phyloP scores from a whole-genome alignment of 2,329 filamentous ascomycete genomes.

The Colletotrichum aenigma region DNA sequence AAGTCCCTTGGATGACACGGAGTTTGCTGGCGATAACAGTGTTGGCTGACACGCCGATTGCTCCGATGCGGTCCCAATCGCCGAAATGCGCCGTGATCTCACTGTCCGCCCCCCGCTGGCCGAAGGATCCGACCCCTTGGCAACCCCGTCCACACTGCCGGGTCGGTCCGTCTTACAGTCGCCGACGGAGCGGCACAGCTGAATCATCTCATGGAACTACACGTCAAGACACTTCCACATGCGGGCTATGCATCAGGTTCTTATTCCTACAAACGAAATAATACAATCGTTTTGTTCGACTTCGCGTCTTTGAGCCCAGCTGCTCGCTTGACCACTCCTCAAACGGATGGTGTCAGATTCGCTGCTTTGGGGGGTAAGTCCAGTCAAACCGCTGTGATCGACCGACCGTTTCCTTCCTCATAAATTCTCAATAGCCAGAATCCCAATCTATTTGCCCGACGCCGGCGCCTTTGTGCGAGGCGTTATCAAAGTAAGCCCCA shows the following conservation, averaged over 20 bases:
- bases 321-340: neutral
- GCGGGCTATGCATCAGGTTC: neutral
- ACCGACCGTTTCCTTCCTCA: neutral
- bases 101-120: neutral
- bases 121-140: neutral
- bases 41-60: neutral
- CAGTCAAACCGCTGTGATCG: neutral
- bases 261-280: conserved; percentile 20
- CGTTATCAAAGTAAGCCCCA: neutral
- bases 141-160: neutral
- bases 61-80: neutral
- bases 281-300: conserved; percentile 3
- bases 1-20: neutral
- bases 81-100: neutral
- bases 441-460: neutral
- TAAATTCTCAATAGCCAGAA: neutral
- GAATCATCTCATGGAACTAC: neutral
- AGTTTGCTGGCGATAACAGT: neutral
- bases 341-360: neutral
- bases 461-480: neutral
- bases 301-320: neutral
- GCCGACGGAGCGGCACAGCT: neutral
- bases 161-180: neutral
- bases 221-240: neutral
- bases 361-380: neutral